phyloP scores from a whole-genome alignment of 148 eudicot species.

The Amaranthus hypochondriacus region DNA sequence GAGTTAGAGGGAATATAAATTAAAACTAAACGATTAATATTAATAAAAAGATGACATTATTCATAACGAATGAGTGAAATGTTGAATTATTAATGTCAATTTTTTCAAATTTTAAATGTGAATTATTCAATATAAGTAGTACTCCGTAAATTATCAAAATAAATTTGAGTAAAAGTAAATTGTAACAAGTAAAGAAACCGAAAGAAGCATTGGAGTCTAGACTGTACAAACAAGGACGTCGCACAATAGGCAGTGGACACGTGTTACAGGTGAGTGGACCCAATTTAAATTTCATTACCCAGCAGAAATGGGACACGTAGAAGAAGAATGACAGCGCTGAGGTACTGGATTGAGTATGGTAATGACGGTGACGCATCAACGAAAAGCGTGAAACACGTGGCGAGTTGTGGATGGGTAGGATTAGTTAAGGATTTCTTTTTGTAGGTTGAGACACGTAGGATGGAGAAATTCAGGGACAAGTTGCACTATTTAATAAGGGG shows the following conservation, averaged over 20 bases:
- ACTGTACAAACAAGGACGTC: background rate
- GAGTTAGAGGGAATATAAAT: too few relatives aligned
- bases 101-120: too few relatives aligned
- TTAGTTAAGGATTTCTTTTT: background rate
- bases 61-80: too few relatives aligned
- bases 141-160: too few relatives aligned
- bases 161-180: too few relatives aligned
- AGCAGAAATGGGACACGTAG: constrained; percentile 5
- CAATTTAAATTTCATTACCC: background rate
- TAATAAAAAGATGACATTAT: too few relatives aligned
- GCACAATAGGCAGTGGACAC: background rate
- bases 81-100: too few relatives aligned
- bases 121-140: too few relatives aligned
- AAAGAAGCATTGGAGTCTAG: background rate
- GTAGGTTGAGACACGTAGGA: background rate
- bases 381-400: constrained; percentile 15
- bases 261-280: background rate
- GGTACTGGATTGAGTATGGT: background rate
- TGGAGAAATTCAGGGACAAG: background rate
- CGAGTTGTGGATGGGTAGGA: constrained; percentile 4
- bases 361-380: constrained; percentile 23
- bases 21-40: too few relatives aligned
- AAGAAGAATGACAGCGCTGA: constrained; percentile 6
- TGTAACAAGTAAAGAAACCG: too few relatives aligned
- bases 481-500: background rate